These are phyloP conservation scores for Myxozyma nipponensis DNA, from an alignment of 805 yeast genomes.

Conservation along the genomic window DNA sequence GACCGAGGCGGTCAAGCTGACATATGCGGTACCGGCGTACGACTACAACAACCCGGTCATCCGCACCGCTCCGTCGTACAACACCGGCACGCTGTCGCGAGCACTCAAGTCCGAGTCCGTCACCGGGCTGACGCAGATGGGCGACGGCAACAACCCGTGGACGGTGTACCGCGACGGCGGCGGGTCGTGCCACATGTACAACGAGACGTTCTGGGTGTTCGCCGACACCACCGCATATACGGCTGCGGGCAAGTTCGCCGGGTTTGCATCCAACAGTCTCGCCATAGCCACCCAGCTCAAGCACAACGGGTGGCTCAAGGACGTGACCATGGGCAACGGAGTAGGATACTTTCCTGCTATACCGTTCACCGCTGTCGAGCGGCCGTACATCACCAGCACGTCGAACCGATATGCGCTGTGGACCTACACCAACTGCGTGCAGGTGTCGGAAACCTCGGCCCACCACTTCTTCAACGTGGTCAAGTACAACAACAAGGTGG, in stretches of 20 bases:
- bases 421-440: constrained; percentile 25
- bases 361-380: constrained; percentile 13
- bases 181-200: constrained; percentile 19
- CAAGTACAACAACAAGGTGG: constrained; percentile 4
- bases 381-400: neutral
- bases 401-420: constrained; percentile 17
- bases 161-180: constrained; percentile 24
- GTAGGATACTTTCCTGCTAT: constrained; percentile 15
- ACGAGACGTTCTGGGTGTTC: constrained; percentile 22
- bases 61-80: constrained; percentile 4
- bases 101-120: constrained; percentile 1
- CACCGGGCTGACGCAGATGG: constrained; percentile 7
- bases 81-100: constrained; percentile 7
- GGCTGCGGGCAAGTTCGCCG: constrained; percentile 5
- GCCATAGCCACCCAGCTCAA: neutral
- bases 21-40: too few relatives aligned
- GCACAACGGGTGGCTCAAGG: constrained; percentile 4
- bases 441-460: constrained; percentile 8
- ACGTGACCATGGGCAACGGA: constrained; percentile 4
- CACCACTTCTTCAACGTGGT: constrained; percentile 12
- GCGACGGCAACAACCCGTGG: constrained; percentile 14
- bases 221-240: constrained; percentile 15
- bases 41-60: neutral
- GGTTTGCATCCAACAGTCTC: constrained; percentile 6
- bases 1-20: too few relatives aligned